Evolutionary conservation across 176 grass and related monocot species (phyloP), one percentile per base, ranked within the genome.

Genomic region (Musa troglodytarum): DNA sequence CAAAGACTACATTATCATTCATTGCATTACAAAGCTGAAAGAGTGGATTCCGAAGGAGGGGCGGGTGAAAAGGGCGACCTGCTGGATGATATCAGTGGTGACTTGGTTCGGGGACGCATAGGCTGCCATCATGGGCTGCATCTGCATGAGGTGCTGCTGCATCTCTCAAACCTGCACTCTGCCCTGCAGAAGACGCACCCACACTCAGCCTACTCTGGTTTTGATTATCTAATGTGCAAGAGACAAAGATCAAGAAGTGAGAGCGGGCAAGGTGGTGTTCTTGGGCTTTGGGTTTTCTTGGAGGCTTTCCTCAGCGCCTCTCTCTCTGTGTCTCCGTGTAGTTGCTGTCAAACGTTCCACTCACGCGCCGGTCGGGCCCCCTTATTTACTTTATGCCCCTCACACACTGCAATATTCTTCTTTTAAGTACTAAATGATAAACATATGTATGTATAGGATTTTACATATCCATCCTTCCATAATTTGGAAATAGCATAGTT

Each of bases 91-190:
- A 74, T 74, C 72, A 57, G 72, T 74, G 53, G 72, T 74, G 72
- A 74, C 72, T 56, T 74, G 72, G 57, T 74, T 74, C 3, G 72
- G 72, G 72, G 72, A 74, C 24, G 53, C 72, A 43, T 74, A 74
- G 52, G 72, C 72, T 34, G 72, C 72, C 72, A 74, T 74, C 72
- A 74, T 74, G 53, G 72, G 72, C 15, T 74, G 72, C 72, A 74
- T 74, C 51, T 74, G 72, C 72, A 74, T 74, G 53, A 74, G 72
- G 72, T 74, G 72, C 72, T 74, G 72, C 72, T 74, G 72, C 72
- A 74, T 74, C 14, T 74, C 52, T 29, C 72, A 71, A 71, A 11
- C 43, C 68, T 13, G 17, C 12, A 29, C 14, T 9, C 17, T 0
- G 50, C 17, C 23, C 16, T 15, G 9, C 5, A 20, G 11, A 25